Evolutionary conservation across 176 grass and related monocot species (phyloP).

Genomic region (Oryza glumipatula): DNA sequence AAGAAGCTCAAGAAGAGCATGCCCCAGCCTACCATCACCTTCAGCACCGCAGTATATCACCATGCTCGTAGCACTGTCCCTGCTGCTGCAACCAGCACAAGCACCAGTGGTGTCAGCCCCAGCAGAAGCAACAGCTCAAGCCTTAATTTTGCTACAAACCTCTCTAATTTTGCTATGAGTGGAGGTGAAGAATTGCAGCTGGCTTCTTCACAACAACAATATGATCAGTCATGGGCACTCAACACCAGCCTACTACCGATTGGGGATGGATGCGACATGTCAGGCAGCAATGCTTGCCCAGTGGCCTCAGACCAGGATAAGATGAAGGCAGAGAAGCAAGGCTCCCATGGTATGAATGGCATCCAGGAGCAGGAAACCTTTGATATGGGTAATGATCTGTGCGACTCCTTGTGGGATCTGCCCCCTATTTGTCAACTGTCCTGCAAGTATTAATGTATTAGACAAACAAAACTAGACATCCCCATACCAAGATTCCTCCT

Average conservation of each 20-base stretch:
- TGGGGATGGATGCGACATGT: neutral
- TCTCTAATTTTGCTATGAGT: constrained; percentile 35
- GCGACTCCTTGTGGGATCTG: constrained; percentile 64
- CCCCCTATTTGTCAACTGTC: constrained; percentile 56
- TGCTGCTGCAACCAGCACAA: constrained; percentile 4
- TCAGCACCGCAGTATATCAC: constrained; percentile 19
- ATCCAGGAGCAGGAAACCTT: constrained; percentile 35
- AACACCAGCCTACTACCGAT: constrained; percentile 8
- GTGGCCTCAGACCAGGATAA: constrained; percentile 36
- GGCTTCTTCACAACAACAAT: neutral
- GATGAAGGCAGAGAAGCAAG: constrained; percentile 53
- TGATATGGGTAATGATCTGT: constrained; percentile 45
- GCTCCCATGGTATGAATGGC: constrained; percentile 36
- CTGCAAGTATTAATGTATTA: constrained; percentile 59
- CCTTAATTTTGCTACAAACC: constrained; percentile 36
- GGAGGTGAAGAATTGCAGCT: constrained; percentile 41
- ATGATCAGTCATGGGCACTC: constrained; percentile 39
- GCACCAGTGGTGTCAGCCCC: constrained; percentile 12
- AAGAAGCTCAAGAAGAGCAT: constrained; percentile 56
- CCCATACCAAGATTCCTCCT: neutral
- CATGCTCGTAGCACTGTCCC: neutral
- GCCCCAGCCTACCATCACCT: neutral
- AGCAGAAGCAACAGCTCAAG: constrained; percentile 31
- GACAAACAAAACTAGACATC: constrained; percentile 22
- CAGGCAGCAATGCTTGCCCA: neutral